These are phyloP conservation scores for Ustilago loliicola DNA, from an alignment of 1,284 basidiomycete species.

Conservation along the genomic window DNA sequence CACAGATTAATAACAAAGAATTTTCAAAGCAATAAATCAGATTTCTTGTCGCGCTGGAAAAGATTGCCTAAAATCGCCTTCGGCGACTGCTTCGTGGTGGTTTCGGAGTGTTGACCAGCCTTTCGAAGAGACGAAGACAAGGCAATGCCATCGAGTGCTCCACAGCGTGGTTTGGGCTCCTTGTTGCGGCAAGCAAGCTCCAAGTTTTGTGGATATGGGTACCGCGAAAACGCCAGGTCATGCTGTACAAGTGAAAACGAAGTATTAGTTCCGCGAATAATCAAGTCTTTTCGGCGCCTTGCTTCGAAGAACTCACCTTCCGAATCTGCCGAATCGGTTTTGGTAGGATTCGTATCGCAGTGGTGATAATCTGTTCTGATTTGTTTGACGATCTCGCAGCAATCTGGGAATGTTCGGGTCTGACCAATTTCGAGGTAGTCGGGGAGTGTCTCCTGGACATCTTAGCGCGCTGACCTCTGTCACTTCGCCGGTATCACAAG, in stretches of 20 bases:
- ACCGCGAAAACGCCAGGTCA: neutral
- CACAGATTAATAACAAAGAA: no score
- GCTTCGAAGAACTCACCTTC: neutral
- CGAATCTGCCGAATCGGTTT: constrained; percentile 5
- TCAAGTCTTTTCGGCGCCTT: neutral
- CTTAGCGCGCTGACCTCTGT: neutral
- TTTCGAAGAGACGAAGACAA: neutral
- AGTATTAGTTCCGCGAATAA: no score
- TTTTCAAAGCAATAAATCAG: no score
- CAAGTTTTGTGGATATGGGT: neutral
- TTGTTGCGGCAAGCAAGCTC: neutral
- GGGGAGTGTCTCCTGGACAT: constrained; percentile 1
- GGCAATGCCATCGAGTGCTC: neutral
- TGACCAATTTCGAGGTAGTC: constrained; percentile 6
- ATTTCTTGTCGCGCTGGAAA: no score
- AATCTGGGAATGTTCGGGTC: neutral
- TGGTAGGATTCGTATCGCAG: neutral
- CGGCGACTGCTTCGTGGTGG: neutral
- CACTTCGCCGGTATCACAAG: neutral
- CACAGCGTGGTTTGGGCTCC: neutral
- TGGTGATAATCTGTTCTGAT: neutral
- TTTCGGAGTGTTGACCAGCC: neutral
- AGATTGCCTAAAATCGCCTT: neutral
- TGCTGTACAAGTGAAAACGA: neutral
- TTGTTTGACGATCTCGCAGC: neutral